Evolutionary conservation across 2,329 filamentous ascomycete species (phyloP).

Genomic region (Colletotrichum salicis): DNA sequence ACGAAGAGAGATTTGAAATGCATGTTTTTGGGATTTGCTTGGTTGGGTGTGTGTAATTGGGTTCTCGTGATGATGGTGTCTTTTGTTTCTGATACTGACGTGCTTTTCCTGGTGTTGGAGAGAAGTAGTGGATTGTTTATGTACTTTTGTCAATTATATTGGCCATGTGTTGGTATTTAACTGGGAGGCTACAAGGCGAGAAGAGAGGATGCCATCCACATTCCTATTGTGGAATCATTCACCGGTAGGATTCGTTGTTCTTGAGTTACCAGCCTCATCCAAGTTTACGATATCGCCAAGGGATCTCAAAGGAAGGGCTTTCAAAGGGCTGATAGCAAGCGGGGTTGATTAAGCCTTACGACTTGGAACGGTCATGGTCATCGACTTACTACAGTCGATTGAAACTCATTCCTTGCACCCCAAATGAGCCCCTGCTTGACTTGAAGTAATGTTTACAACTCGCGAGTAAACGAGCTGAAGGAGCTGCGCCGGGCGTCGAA

Average conservation of each 20-base stretch:
- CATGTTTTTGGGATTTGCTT: background rate
- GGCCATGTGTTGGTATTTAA: background rate
- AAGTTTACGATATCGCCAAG: background rate
- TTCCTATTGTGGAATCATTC: background rate
- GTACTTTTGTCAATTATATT: background rate
- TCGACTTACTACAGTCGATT: too few species aligned
- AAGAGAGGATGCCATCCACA: background rate
- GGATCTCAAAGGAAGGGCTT: too few species aligned
- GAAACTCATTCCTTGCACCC: too few species aligned
- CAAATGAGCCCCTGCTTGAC: too few species aligned
- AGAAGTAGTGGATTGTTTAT: background rate
- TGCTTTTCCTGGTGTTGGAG: background rate
- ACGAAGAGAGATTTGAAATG: conserved; percentile 1
- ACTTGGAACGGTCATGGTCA: too few species aligned
- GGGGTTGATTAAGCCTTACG: background rate
- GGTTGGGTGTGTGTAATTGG: too few species aligned
- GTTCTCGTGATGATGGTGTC: background rate
- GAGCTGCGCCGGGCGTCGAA: background rate
- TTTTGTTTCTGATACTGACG: background rate
- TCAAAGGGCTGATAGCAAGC: too few species aligned
- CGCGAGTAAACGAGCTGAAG: background rate
- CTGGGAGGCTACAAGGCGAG: background rate
- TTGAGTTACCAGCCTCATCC: background rate
- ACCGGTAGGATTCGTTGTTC: background rate
- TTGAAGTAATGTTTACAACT: too few species aligned